Evolutionary conservation across 2,329 filamentous ascomycete genomes (phyloP), one percentile per base, ranked within the genome.

Genomic region (Pleoardoris graminearum): DNA sequence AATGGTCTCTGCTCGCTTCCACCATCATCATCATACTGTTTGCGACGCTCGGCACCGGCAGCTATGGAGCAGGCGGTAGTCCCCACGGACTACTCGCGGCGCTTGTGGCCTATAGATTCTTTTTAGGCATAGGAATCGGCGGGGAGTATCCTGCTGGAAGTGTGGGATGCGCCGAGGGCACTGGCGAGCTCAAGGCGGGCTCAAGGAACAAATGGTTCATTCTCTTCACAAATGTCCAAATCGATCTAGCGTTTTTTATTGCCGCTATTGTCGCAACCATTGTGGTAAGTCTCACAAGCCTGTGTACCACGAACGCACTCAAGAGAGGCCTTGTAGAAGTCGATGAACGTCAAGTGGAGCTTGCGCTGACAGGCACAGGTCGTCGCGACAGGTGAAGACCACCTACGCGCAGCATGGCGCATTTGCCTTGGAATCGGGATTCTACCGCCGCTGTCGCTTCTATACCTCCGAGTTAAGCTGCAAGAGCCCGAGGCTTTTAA

Each of bases 21-120:
- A 97, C 92, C 2, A 67, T 91, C 49, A 90, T 97, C 62, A 80
- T 97, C 29, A 87, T 96, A 58, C 62, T 96, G 57, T 96, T 96
- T 68, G 91, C 91, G 1, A 88, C 89, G 2, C 79, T 97, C 1
- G 84, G 85, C 4, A 84, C 91, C 3, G 91, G 85, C 0, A 85
- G 89, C 0, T 96, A 96, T 70, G 85, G 86, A 10, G 87, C 82
- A 47, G 80, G 86, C 12, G 90, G 88, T 14, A 86, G 84, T 21
- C 63, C 83, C 0, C 73, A 82, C 7, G 90, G 89, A 37, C 82
- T 96, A 71, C 88, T 96, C 64, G 86, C 89, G 41, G 87, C 87
- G 0, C 76, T 96, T 29, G 86, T 89, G 0, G 90, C 90, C 0
- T 96, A 91, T 79, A 85, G 91, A 14, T 96, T 96, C 76, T 88